Evolutionary conservation across 2,329 filamentous ascomycete genomes (phyloP), one percentile per base, ranked within the genome.

Genomic region (Aspergillus unguis): DNA sequence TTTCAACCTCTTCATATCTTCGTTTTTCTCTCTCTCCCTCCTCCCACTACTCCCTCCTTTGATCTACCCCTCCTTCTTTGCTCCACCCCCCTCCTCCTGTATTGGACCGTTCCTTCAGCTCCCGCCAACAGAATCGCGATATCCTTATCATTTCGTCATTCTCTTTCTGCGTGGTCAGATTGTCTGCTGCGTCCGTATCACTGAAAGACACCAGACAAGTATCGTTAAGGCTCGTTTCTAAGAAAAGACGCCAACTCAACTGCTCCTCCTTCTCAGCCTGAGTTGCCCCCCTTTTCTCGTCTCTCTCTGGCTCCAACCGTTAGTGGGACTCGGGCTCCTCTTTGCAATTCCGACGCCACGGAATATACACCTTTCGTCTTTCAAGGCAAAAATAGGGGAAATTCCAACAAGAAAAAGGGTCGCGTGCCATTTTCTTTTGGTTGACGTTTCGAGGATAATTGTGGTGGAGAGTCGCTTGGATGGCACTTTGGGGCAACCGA

Each of bases 41-140:
- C 55, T 49, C 45, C 56, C 54, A 37, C 50, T 53, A 54, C 62
- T 50, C 52, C 54, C 51, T 52, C 54, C 41, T 50, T 53, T 43
- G 31, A 50, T 25, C 42, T 50, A 50, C 45, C 55, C 52, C 52
- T 56, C 61, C 57, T 50, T 58, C 58, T 63, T 61, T 62, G 58
- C 66, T 65, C 63, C 63, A 67, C 66, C 65, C 63, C 68, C 61
- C 68, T 65, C 65, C 63, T 69, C 61, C 67, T 73, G 47, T 31
- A 44, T 36, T 49, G 47, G 47, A 33, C 69, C 65, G 66, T 75
- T 79, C 75, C 73, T 74, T 77, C 68, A 61, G 61, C 59, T 47
- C 62, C 71, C 67, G 48, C 52, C 52, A 50, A 54, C 48, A 44
- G 35, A 49, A 48, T 52, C 44, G 41, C 48, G 66, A 65, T 70